Base-by-base conservation (phyloP, 2,329 filamentous ascomycete species). In the Cercospora beticola region DNA sequence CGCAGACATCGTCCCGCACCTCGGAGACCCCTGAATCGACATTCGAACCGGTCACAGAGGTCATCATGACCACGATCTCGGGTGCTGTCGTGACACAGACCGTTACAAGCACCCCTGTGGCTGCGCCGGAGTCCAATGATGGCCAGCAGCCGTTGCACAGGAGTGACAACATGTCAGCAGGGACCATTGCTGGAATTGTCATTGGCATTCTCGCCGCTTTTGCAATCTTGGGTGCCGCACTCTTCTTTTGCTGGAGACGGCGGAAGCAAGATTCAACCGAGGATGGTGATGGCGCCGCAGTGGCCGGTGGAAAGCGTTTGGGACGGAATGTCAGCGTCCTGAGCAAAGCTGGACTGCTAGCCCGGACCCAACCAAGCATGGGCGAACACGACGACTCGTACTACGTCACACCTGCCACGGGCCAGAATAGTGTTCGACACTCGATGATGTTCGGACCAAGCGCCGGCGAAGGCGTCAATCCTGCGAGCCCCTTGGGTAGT, bases 271-370 rank as follows among this genome's bases (percentile, higher is more conserved):
- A 70, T 31, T 56, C 65, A 33, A 69, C 62, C 46, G 69, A 68
- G 52, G 67, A 68, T 8, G 58, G 52, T 28, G 63, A 56, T 66
- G 70, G 66, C 7, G 31, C 49, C n/a, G 14, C 62, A 64, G 16
- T 46, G 23, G 31, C 30, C 16, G 61, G 68, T 54, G 64, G 63
- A 33, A 71, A 72, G 36, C 72, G 70, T 36, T 71, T 74, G 62
- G 73, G 71, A 31, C 77, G 83, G 21, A 83, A 84, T 65, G 79
- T 79, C 18, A 84, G 82, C 75, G 82, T 83, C 14, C 78, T 85
- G 73, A 84, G 82, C 74, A 82, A 80, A 73, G 79, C 81, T 18
- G 83, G 83, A 14, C 76, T 85, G 7, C 75, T 85, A 14, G 71
- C 73, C n/a, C 73, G 74, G 62, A 67, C 68, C 36, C 67, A 70